These are phyloP conservation scores for Phytophthora ramorum DNA, from an alignment of 352 stramenopile genomes.

Conservation along the genomic window DNA sequence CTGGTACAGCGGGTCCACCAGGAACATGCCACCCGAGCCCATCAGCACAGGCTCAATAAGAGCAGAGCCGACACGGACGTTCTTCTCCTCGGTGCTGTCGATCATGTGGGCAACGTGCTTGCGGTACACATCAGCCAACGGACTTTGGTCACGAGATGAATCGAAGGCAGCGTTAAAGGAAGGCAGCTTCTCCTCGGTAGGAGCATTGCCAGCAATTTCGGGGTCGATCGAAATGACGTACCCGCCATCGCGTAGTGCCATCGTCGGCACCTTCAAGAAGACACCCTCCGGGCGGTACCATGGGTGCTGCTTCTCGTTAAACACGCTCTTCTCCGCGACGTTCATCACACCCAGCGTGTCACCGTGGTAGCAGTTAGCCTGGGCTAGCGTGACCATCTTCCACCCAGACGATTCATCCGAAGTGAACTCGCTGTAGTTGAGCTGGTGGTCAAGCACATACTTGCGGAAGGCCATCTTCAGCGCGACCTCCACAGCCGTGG, in stretches of 20 bases:
- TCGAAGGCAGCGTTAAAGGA: slow-evolving; percentile 71
- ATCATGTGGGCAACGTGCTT: slow-evolving; percentile 71
- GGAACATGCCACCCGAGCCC: slow-evolving; percentile 88
- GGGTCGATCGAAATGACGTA: slow-evolving; percentile 64
- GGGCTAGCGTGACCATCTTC: slow-evolving; percentile 82
- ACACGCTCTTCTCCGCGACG: slow-evolving; percentile 90
- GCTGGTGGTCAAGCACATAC: slow-evolving; percentile 70
- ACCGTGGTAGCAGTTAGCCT: slow-evolving; percentile 93
- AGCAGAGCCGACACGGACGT: slow-evolving; percentile 70
- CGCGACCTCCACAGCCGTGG: slow-evolving; percentile 90
- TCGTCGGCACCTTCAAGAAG: slow-evolving; percentile 84
- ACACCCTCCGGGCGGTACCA: slow-evolving; percentile 90
- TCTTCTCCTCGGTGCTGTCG: slow-evolving; percentile 38
- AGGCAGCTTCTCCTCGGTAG: slow-evolving; percentile 42
- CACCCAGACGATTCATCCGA: slow-evolving; percentile 34
- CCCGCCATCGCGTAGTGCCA: slow-evolving; percentile 65
- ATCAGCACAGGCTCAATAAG: slow-evolving; percentile 93
- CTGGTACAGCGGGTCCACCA: slow-evolving; percentile 94
- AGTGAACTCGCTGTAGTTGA: slow-evolving; percentile 64
- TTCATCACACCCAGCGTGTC: slow-evolving; percentile 94
- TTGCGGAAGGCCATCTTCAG: slow-evolving; percentile 94
- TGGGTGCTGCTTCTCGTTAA: slow-evolving; percentile 92
- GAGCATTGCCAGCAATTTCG: slow-evolving; percentile 44
- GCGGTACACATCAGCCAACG: slow-evolving; percentile 61
- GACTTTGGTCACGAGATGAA: slow-evolving; percentile 38